phyloP scores from a whole-genome alignment of 148 eudicot genomes.

The Pouteria glomerata region DNA sequence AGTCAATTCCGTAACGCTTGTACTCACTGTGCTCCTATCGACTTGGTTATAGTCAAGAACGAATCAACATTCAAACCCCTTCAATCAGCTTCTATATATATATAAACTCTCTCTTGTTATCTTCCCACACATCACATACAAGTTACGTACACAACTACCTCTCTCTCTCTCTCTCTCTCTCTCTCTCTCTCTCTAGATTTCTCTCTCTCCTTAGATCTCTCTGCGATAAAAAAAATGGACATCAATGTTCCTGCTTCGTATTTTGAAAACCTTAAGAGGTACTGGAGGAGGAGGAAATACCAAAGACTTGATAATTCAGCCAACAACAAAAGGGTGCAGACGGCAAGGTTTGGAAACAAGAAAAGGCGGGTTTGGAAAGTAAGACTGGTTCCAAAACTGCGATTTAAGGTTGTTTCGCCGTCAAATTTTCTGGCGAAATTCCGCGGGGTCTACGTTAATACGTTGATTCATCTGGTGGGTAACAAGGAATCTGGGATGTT shows the following conservation, averaged over 20 bases:
- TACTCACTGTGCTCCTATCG: too few relatives aligned
- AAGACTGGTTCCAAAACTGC: not conserved
- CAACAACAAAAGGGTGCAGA: conserved; percentile 8
- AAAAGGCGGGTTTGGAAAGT: not conserved
- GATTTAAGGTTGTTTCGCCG: conserved; percentile 7
- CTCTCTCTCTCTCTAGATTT: not conserved
- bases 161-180: not conserved
- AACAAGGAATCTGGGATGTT: not conserved
- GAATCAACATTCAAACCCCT: too few relatives aligned
- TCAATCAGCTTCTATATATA: too few relatives aligned
- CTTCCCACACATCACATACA: too few relatives aligned
- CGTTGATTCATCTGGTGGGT: not conserved
- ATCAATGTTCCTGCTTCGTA: not conserved
- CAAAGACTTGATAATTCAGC: not conserved
- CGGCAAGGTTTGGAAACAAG: not conserved
- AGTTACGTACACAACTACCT: too few relatives aligned
- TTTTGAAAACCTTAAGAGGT: conserved; percentile 7
- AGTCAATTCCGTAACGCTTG: too few relatives aligned
- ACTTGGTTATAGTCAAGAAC: too few relatives aligned
- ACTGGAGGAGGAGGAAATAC: conserved; percentile 15
- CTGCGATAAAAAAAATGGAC: not conserved
- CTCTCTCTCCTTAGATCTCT: not conserved
- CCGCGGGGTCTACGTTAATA: not conserved
- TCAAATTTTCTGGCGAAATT: conserved; percentile 4
- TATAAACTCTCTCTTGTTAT: too few relatives aligned